Evolutionary conservation across 345 rosid species (phyloP).

Genomic region (Bruguiera gymnorhiza): DNA sequence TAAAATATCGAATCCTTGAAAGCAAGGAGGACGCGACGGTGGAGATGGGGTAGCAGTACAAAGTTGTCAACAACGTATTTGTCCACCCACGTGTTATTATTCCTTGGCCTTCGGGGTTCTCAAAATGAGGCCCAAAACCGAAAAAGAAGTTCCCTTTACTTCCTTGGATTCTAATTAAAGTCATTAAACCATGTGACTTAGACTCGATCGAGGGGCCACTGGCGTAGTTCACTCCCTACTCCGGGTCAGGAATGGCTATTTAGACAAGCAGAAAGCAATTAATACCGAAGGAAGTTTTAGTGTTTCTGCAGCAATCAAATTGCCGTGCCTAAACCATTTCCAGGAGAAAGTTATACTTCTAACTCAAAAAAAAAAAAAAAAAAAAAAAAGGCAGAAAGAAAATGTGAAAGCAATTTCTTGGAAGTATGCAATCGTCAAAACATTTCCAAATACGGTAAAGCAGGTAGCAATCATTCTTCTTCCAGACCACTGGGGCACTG

Average conservation of each 20-base stretch:
- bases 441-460: constrained; percentile 14
- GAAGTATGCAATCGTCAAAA: constrained; percentile 25
- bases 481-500: constrained; percentile 14
- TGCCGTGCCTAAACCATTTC: constrained; percentile 11
- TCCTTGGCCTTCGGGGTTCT: constrained; percentile 42
- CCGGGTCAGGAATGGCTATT: not conserved
- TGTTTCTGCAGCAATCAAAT: not conserved
- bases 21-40: too few relatives aligned
- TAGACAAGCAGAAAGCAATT: constrained; percentile 18
- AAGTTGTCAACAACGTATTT: too few relatives aligned
- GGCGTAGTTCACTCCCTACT: not conserved
- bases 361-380: not conserved
- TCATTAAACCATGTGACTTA: constrained; percentile 38
- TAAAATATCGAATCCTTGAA: too few relatives aligned
- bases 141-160: constrained; percentile 19
- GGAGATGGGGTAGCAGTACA: too few relatives aligned
- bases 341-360: not conserved
- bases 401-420: constrained; percentile 24
- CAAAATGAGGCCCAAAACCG: constrained; percentile 30
- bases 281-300: not conserved
- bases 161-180: constrained; percentile 49
- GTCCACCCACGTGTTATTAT: constrained; percentile 31
- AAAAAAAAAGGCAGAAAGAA: too few relatives aligned
- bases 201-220: constrained; percentile 13
- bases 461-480: constrained; percentile 22